These are phyloP conservation scores for Begonia peltatifolia DNA, from an alignment of 306 rosid genomes.

Conservation along the genomic window DNA sequence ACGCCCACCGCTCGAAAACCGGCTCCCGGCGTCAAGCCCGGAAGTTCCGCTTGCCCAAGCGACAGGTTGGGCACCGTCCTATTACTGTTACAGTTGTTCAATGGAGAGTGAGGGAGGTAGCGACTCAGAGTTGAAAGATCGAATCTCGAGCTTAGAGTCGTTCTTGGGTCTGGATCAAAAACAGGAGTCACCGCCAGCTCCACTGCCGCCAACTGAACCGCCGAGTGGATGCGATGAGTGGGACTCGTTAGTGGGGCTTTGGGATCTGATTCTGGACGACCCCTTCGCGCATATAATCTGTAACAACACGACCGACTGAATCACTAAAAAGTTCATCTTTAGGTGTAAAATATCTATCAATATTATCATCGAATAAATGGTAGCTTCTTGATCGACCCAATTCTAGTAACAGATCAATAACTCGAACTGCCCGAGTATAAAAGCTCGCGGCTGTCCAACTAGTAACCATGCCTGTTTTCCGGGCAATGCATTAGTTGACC, in stretches of 20 bases:
- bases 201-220: conserved; percentile 3
- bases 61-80: not conserved
- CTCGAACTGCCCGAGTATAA: no score
- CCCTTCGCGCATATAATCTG: conserved; percentile 16
- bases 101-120: conserved; percentile 1
- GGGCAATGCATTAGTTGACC: no score
- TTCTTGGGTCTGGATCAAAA: conserved; percentile 44
- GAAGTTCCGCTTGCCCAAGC: not conserved
- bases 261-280: conserved; percentile 54
- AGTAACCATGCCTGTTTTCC: no score
- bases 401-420: no score
- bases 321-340: no score
- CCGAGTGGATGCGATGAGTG: conserved; percentile 7
- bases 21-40: conserved; percentile 2
- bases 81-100: not conserved
- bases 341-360: no score
- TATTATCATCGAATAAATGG: no score
- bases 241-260: conserved; percentile 19
- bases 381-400: no score
- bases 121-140: conserved; percentile 25
- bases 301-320: conserved; percentile 8
- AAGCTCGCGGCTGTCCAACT: no score
- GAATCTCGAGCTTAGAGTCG: conserved; percentile 46
- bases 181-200: conserved; percentile 17
- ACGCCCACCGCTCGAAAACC: no score